Conservation (phyloP, 257 asterid species). For the Nicotiana knightiana region DNA sequence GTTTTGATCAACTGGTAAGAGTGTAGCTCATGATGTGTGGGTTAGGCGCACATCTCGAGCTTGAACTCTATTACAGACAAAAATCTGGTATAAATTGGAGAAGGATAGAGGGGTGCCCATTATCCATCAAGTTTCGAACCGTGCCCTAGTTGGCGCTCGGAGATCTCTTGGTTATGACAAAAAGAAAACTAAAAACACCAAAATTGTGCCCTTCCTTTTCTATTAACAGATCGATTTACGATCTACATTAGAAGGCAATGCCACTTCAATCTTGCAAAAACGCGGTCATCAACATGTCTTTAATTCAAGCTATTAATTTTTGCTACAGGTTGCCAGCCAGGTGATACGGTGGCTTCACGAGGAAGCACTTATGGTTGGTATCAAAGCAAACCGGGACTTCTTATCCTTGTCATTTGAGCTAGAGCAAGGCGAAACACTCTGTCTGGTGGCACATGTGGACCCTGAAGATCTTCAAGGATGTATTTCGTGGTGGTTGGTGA, state of each 20-base stretch:
- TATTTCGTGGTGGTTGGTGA: slow-evolving; percentile 90
- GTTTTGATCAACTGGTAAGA: neutral
- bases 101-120: neutral
- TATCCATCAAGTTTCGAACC: neutral
- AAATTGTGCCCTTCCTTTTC: neutral
- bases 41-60: neutral
- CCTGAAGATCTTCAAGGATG: slow-evolving; percentile 80
- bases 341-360: slow-evolving; percentile 85
- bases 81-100: neutral
- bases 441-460: slow-evolving; percentile 78
- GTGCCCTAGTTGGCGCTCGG: neutral
- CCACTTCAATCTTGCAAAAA: neutral
- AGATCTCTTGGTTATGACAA: neutral
- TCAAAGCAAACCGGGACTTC: slow-evolving; percentile 73
- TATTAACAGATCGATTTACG: neutral
- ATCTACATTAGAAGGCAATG: neutral
- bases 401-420: slow-evolving; percentile 78
- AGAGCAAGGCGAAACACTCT: slow-evolving; percentile 66
- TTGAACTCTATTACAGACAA: neutral
- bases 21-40: neutral
- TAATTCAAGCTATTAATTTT: neutral
- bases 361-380: slow-evolving; percentile 73
- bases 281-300: neutral
- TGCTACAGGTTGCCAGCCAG: slow-evolving; percentile 78
- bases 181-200: neutral